phyloP scores from a whole-genome alignment of 805 yeast genomes.

The Candida ascalaphidarum region DNA sequence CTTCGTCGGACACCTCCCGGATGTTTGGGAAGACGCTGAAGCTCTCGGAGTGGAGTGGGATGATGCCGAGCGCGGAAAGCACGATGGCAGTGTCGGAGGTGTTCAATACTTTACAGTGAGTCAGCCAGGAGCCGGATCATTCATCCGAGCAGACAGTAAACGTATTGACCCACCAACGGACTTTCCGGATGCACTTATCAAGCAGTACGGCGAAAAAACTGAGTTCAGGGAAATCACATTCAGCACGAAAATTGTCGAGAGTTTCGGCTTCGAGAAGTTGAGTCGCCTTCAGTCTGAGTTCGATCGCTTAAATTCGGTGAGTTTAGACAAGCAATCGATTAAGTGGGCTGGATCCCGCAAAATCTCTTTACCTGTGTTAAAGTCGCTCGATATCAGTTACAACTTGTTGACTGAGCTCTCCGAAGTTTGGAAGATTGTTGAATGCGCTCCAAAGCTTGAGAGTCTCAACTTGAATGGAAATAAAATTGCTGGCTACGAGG shows the following conservation, averaged over 20 bases:
- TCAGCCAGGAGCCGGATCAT: conserved; percentile 50
- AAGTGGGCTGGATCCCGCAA: no score
- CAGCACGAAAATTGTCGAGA: conserved; percentile 52
- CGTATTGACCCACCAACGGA: conserved; percentile 17
- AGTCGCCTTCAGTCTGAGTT: conserved; percentile 41
- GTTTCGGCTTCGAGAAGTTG: conserved; percentile 57
- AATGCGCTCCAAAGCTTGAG: conserved; percentile 25
- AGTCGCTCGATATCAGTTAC: conserved; percentile 6
- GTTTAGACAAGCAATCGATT: conserved; percentile 41
- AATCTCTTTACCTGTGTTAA: conserved; percentile 1
- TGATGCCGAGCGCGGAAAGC: conserved; percentile 55
- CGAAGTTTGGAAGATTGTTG: conserved; percentile 27
- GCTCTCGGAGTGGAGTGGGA: conserved; percentile 92
- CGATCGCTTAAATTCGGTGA: conserved; percentile 33
- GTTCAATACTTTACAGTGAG: conserved; percentile 40
- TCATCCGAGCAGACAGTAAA: conserved; percentile 39
- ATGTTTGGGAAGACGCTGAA: conserved; percentile 44
- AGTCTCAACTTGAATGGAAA: conserved; percentile 50
- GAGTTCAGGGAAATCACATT: conserved; percentile 26
- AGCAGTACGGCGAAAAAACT: conserved; percentile 32
- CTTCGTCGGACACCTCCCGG: conserved; percentile 51
- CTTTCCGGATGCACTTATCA: conserved; percentile 38
- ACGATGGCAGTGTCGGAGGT: conserved; percentile 55
- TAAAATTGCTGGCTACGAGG: conserved; percentile 19
- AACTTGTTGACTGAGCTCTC: conserved; percentile 6